phyloP scores from a whole-genome alignment of 768 basidiomycete species.

The Flagelloscypha sp. region DNA sequence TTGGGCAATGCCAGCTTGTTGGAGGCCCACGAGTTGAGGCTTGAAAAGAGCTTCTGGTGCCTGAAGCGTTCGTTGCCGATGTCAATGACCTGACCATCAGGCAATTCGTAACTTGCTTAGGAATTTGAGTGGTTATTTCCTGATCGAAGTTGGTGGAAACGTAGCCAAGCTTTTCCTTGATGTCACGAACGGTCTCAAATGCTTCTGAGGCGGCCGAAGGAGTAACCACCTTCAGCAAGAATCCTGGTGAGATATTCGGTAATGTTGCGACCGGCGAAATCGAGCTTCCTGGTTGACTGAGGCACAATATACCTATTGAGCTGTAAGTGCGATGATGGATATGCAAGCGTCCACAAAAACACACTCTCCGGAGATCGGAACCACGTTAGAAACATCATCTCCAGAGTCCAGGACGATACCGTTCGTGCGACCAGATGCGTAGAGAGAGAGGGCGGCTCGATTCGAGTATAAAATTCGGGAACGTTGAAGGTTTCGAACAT shows the following conservation, averaged over 20 bases:
- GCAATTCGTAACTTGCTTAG: conserved; percentile 80
- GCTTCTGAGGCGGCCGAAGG: conserved; percentile 57
- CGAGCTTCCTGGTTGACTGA: conserved; percentile 61
- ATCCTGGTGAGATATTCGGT: conserved; percentile 51
- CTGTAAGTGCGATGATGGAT: too few species aligned
- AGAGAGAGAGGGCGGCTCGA: conserved; percentile 84
- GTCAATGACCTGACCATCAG: conserved; percentile 92
- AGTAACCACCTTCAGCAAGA: conserved; percentile 53
- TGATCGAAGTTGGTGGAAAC: conserved; percentile 85
- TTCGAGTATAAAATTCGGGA: conserved; percentile 86
- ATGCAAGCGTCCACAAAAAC: too few species aligned
- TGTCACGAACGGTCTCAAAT: conserved; percentile 55
- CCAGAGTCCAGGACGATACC: conserved; percentile 74
- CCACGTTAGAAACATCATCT: conserved; percentile 64
- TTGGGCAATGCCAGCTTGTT: conserved; percentile 72
- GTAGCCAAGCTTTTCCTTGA: conserved; percentile 88
- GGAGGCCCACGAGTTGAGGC: conserved; percentile 79
- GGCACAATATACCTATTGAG: conserved; percentile 58
- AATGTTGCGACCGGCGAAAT: conserved; percentile 58
- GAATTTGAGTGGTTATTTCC: conserved; percentile 95
- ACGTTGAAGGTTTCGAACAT: conserved; percentile 96
- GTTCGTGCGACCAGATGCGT: conserved; percentile 63
- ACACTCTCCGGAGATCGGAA: conserved; percentile 70
- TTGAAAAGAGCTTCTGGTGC: conserved; percentile 93
- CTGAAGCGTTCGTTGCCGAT: conserved; percentile 94